phyloP scores from a whole-genome alignment of 768 basidiomycete species.

The Macrolepiota albuminosa region DNA sequence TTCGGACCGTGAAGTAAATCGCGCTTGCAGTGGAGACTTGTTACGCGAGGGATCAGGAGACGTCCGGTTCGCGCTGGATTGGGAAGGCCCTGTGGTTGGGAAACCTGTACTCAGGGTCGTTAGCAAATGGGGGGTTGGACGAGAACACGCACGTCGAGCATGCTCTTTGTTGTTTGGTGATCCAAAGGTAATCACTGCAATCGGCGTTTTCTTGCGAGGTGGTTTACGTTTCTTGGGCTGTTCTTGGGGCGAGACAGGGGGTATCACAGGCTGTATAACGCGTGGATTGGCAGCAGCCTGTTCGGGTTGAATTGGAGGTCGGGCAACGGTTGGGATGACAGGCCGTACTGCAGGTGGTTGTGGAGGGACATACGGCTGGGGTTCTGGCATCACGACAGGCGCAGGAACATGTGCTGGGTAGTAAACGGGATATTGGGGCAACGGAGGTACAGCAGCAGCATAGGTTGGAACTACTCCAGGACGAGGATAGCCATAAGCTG shows the following conservation, averaged over 20 bases:
- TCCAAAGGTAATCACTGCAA: slow-evolving; percentile 2
- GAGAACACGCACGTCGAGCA: not conserved
- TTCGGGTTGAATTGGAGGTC: not conserved
- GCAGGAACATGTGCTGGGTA: not conserved
- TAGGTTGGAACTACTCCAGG: not conserved
- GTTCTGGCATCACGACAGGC: slow-evolving; percentile 5
- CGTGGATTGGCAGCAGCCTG: not conserved
- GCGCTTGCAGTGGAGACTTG: not conserved
- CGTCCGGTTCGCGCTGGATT: not conserved
- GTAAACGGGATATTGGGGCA: slow-evolving; percentile 6
- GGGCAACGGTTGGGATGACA: not conserved
- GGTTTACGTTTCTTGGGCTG: slow-evolving; percentile 1
- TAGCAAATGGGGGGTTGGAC: no score
- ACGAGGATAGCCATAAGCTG: slow-evolving; percentile 4
- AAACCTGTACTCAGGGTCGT: no score
- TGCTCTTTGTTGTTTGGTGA: not conserved
- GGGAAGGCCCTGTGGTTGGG: not conserved
- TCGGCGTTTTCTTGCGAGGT: not conserved
- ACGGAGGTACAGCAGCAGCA: not conserved
- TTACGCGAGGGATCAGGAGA: slow-evolving; percentile 1
- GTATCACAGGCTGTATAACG: not conserved
- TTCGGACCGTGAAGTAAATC: not conserved
- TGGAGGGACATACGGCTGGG: slow-evolving; percentile 1
- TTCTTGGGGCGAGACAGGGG: not conserved
- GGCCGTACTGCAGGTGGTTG: not conserved